Evolutionary conservation across 2,329 filamentous ascomycete species (phyloP).

Genomic region (Alternaria atra): DNA sequence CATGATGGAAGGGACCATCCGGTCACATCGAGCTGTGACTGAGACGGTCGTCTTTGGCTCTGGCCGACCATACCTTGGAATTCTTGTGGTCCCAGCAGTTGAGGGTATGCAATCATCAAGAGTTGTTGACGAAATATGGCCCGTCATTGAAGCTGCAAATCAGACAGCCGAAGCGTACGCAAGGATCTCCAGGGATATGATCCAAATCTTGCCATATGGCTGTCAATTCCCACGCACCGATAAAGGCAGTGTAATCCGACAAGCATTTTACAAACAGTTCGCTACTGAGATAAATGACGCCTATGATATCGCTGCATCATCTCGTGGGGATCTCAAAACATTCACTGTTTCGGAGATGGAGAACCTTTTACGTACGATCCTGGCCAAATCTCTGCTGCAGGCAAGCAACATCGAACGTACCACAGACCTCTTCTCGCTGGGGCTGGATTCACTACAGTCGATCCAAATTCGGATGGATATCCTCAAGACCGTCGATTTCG

Average conservation of each 20-base stretch:
- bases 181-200: conserved; percentile 63
- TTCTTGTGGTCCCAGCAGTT: conserved; percentile 61
- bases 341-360: background rate
- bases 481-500: conserved; percentile 60
- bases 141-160: conserved; percentile 62
- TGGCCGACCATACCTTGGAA: conserved; percentile 61
- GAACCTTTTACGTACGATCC: conserved; percentile 29
- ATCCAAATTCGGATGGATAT: conserved; percentile 64
- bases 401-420: conserved; percentile 33
- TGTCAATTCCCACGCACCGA: conserved; percentile 63
- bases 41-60: conserved; percentile 68
- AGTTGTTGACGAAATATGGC: conserved; percentile 57
- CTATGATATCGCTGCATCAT: conserved; percentile 50
- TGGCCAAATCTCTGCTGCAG: conserved; percentile 24
- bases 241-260: conserved; percentile 66
- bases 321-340: background rate
- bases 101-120: background rate
- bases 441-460: conserved; percentile 67
- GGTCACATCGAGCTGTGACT: conserved; percentile 61
- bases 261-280: conserved; percentile 61
- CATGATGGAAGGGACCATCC: conserved; percentile 62
- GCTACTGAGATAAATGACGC: conserved; percentile 57
- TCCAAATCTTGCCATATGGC: conserved; percentile 58
- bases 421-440: conserved; percentile 67
- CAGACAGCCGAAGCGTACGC: conserved; percentile 60